Evolutionary conservation across 2,329 filamentous ascomycete genomes (phyloP).

Genomic region (Calonectria henricotiae): DNA sequence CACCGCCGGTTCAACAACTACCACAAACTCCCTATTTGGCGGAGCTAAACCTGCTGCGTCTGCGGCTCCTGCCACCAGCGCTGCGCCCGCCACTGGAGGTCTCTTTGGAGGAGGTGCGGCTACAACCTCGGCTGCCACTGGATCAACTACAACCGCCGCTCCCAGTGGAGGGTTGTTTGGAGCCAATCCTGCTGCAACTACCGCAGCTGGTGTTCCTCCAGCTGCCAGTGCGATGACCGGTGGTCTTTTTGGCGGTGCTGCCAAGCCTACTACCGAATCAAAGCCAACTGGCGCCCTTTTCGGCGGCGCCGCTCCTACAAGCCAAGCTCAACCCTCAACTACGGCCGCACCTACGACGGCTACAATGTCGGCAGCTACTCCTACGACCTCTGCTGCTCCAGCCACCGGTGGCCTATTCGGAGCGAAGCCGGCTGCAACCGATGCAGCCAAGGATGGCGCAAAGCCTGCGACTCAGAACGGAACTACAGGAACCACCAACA

Average conservation of each 20-base stretch:
- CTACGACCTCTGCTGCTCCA: constrained; percentile 54
- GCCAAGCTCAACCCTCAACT: constrained; percentile 43
- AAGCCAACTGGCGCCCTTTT: constrained; percentile 52
- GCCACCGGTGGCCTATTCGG: constrained; percentile 56
- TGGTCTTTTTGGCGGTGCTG: constrained; percentile 48
- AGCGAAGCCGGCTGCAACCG: constrained; percentile 54
- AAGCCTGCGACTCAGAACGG: constrained; percentile 54
- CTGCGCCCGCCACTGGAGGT: constrained; percentile 58
- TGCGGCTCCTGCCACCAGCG: constrained; percentile 54
- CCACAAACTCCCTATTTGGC: constrained; percentile 59
- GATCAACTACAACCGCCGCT: constrained; percentile 53
- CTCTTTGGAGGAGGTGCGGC: constrained; percentile 56
- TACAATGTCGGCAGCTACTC: constrained; percentile 51
- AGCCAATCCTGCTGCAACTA: constrained; percentile 51
- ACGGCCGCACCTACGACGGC: constrained; percentile 41
- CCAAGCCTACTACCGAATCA: constrained; percentile 47
- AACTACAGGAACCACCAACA: constrained; percentile 56
- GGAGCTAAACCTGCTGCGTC: constrained; percentile 60
- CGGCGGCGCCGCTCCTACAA: constrained; percentile 45
- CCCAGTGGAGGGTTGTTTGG: constrained; percentile 56
- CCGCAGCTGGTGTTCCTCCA: constrained; percentile 45
- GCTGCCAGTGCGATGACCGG: constrained; percentile 52
- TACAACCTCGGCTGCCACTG: constrained; percentile 52
- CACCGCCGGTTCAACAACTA: constrained; percentile 42
- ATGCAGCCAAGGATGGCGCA: constrained; percentile 51